Conservation (phyloP, 768 basidiomycete genomes). For the Phallus indusiatus region DNA sequence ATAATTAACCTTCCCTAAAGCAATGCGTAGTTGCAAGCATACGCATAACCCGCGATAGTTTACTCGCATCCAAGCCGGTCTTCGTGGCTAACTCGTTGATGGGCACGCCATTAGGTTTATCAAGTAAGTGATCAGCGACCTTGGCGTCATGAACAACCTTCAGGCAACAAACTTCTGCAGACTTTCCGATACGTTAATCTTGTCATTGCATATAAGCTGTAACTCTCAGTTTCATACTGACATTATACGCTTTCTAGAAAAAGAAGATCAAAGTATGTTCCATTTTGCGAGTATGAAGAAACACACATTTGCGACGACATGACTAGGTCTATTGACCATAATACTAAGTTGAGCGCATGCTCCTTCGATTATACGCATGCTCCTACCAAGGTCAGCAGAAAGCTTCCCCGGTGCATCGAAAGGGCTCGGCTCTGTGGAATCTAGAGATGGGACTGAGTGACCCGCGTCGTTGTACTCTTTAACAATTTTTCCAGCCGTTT, state of each 20-base stretch:
- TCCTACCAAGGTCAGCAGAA: neutral
- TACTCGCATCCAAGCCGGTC: conserved; percentile 26
- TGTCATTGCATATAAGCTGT: neutral
- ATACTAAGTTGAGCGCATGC: conserved; percentile 27
- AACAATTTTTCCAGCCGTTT: too few species aligned
- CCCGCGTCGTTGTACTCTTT: conserved; percentile 15
- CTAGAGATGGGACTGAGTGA: conserved; percentile 24
- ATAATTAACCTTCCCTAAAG: conserved; percentile 32
- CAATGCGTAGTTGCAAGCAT: conserved; percentile 31
- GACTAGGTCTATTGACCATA: conserved; percentile 25
- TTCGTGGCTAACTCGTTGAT: conserved; percentile 23
- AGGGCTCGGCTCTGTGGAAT: conserved; percentile 24
- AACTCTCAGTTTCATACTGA: neutral
- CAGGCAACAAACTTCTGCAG: conserved; percentile 19
- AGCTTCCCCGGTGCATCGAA: conserved; percentile 23
- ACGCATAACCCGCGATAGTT: conserved; percentile 30
- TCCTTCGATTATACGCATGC: conserved; percentile 24
- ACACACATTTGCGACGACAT: conserved; percentile 25
- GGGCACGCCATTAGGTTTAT: conserved; percentile 26
- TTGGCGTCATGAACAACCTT: conserved; percentile 26
- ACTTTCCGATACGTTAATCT: neutral
- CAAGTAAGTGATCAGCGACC: conserved; percentile 29
- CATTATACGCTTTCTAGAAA: neutral
- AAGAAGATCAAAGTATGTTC: too few species aligned
- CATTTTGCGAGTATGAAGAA: neutral